Conservation (phyloP, 2,329 filamentous ascomycete species). For the Trichoderma endophyticum region DNA sequence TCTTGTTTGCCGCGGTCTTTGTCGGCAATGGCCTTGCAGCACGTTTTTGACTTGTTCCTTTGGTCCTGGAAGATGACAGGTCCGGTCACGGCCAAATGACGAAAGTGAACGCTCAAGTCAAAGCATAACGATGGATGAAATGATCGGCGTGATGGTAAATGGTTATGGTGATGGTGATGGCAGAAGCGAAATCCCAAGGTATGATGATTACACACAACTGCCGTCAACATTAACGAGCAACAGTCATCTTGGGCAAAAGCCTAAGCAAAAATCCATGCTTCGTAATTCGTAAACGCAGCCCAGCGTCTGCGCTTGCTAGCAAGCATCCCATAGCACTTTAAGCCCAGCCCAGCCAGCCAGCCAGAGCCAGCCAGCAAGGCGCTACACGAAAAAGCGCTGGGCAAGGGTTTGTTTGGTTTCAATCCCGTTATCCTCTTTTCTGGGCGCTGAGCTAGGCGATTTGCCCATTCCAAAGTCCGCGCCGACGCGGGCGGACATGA, state of each 20-base stretch:
- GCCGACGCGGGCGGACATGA: constrained; percentile 14
- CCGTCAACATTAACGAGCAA: not conserved
- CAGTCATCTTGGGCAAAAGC: not conserved
- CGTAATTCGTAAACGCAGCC: not conserved
- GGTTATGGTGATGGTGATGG: not conserved
- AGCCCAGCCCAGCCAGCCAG: not conserved
- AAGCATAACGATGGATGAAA: not conserved
- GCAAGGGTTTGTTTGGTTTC: not conserved
- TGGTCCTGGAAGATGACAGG: not conserved
- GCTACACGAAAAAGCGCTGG: not conserved
- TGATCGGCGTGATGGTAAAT: too few relatives aligned
- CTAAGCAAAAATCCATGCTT: not conserved
- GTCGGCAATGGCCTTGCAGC: not conserved
- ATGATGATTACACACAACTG: not conserved
- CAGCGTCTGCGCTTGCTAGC: not conserved
- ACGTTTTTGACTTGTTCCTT: not conserved
- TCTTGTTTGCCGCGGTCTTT: not conserved
- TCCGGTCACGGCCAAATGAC: not conserved
- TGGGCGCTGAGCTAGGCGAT: not conserved
- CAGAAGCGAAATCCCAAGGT: not conserved
- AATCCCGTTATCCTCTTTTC: not conserved
- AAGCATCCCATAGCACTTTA: not conserved
- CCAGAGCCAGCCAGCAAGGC: not conserved
- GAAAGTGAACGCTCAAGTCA: not conserved
- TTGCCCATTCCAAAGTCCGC: constrained; percentile 11